Evolutionary conservation across 176 grass and related monocot genomes (phyloP).

Genomic region (Paspalum notatum): DNA sequence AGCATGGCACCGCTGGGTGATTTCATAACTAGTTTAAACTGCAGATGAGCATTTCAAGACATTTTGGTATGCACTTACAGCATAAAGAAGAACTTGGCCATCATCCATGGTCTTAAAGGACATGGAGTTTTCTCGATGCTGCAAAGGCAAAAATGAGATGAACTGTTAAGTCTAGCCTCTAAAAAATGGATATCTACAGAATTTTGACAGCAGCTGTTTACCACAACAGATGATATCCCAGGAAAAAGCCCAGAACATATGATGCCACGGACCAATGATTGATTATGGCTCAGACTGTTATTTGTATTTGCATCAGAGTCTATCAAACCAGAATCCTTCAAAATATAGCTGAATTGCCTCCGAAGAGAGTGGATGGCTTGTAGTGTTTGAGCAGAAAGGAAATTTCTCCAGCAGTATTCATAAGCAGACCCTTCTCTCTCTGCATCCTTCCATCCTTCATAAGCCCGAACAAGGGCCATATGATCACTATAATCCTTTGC

Average conservation of each 20-base stretch:
- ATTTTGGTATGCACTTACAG: slow-evolving; percentile 59
- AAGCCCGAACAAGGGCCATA: slow-evolving; percentile 95
- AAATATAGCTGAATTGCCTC: slow-evolving; percentile 93
- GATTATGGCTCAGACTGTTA: slow-evolving; percentile 95
- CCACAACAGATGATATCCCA: slow-evolving; percentile 93
- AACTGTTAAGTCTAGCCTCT: not conserved
- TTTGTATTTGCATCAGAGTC: slow-evolving; percentile 66
- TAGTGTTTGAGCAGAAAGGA: slow-evolving; percentile 91
- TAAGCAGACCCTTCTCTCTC: slow-evolving; percentile 93
- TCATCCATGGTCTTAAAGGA: slow-evolving; percentile 99
- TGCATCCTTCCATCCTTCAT: slow-evolving; percentile 98
- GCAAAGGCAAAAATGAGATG: slow-evolving; percentile 40
- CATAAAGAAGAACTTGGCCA: slow-evolving; percentile 95
- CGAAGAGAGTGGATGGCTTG: slow-evolving; percentile 93
- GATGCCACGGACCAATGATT: slow-evolving; percentile 86
- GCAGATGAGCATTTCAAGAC: not conserved
- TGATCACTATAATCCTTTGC: slow-evolving; percentile 98
- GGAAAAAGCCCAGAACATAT: slow-evolving; percentile 95
- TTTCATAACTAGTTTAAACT: slow-evolving; percentile 3
- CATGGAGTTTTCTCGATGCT: slow-evolving; percentile 96
- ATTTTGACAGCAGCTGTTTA: slow-evolving; percentile 35
- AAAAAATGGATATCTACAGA: slow-evolving; percentile 11
- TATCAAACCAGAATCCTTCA: slow-evolving; percentile 84
- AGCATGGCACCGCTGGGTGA: not conserved
- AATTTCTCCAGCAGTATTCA: slow-evolving; percentile 98